Percentiles rank a stretch among this genome's conserved stretches.
These are phyloP conservation scores for Talaromyces verruculosus DNA, from an alignment of 2,329 filamentous ascomycete genomes.

Conservation along the genomic window DNA sequence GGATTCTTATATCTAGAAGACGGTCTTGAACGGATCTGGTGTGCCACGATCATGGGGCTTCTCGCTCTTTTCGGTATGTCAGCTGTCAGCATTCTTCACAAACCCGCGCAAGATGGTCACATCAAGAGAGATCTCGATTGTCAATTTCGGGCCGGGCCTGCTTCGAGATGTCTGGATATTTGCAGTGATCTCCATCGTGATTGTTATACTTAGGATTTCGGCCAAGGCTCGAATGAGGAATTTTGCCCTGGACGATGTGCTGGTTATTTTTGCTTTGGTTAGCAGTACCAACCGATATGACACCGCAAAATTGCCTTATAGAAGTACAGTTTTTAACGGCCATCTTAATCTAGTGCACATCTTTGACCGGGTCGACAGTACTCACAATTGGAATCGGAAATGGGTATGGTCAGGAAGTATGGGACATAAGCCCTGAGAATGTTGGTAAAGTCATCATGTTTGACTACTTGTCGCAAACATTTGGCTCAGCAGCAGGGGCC, in stretches of 20 bases:
- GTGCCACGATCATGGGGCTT: background rate
- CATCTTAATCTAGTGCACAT: constrained; percentile 22
- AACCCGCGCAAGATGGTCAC: background rate
- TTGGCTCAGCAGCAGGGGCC: constrained; percentile 27
- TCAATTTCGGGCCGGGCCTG: constrained; percentile 22
- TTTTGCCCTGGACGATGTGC: constrained; percentile 27
- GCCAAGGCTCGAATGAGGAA: constrained; percentile 28
- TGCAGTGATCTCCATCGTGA: constrained; percentile 24
- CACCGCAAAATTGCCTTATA: background rate
- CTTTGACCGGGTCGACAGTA: constrained; percentile 27
- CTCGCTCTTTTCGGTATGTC: background rate
- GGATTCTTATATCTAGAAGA: background rate
- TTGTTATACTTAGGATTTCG: constrained; percentile 24
- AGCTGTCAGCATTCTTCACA: background rate
- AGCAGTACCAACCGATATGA: constrained; percentile 17
- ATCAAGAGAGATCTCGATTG: background rate
- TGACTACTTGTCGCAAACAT: constrained; percentile 30
- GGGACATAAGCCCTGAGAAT: constrained; percentile 13
- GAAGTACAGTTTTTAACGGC: background rate
- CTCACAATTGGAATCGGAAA: constrained; percentile 25
- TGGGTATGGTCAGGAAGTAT: constrained; percentile 26
- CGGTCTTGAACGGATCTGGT: background rate
- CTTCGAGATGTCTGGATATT: constrained; percentile 28
- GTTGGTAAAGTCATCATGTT: constrained; percentile 27
- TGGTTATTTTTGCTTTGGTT: constrained; percentile 29